phyloP scores from a whole-genome alignment of 805 yeast species.

The Candida mattraensis region DNA sequence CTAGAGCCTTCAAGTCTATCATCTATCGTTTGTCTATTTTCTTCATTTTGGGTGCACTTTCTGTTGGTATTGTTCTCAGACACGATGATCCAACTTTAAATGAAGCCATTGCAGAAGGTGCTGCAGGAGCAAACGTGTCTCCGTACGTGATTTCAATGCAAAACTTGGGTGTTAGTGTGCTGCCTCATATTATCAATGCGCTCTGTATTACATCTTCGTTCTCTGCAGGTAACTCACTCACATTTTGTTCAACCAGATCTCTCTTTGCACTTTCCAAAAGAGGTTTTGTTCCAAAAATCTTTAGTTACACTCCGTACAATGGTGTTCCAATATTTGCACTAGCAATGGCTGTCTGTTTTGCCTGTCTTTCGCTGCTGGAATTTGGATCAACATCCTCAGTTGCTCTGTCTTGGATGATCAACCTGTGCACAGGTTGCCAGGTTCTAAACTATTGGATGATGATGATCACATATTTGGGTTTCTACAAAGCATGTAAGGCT shows the following conservation, averaged over 20 bases:
- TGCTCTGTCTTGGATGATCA: constrained; percentile 33
- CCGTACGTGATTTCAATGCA: constrained; percentile 85
- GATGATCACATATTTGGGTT: constrained; percentile 55
- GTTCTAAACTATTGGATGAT: constrained; percentile 28
- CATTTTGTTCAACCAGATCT: constrained; percentile 66
- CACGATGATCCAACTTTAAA: constrained; percentile 62
- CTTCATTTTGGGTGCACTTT: constrained; percentile 70
- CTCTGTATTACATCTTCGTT: constrained; percentile 72
- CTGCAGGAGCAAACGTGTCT: constrained; percentile 76
- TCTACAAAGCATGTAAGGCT: constrained; percentile 57
- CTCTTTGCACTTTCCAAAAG: constrained; percentile 67
- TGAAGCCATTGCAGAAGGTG: constrained; percentile 54
- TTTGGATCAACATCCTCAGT: constrained; percentile 31
- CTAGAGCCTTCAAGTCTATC: constrained; percentile 77
- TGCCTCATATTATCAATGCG: constrained; percentile 79
- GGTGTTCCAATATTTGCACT: constrained; percentile 52
- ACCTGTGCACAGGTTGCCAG: constrained; percentile 30
- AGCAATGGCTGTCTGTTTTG: constrained; percentile 32
- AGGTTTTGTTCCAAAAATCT: constrained; percentile 71
- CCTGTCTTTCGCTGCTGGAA: constrained; percentile 34
- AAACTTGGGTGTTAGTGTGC: constrained; percentile 58
- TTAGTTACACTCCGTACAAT: constrained; percentile 55
- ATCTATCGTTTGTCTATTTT: constrained; percentile 65
- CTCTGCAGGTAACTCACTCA: constrained; percentile 80
- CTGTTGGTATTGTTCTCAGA: constrained; percentile 76